Evolutionary conservation across 2,329 filamentous ascomycete species (phyloP).

Genomic region (Stagonosporopsis tanaceti): DNA sequence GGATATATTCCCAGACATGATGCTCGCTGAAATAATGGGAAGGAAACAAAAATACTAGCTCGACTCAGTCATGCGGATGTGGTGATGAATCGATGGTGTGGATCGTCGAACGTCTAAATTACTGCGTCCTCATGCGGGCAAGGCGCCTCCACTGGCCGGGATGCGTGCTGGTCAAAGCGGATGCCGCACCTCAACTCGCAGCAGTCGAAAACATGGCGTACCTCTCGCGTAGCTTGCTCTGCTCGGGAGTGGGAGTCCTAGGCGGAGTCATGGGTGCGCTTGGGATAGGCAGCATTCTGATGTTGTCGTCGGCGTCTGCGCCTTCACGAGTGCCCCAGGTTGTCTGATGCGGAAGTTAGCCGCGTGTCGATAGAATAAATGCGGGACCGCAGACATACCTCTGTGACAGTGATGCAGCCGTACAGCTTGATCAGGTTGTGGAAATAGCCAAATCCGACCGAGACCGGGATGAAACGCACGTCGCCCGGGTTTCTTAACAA

Average conservation of each 20-base stretch:
- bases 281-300: conserved; percentile 50
- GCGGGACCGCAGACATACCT: conserved; percentile 41
- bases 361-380: conserved; percentile 28
- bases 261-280: conserved; percentile 46
- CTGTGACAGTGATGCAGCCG: conserved; percentile 74
- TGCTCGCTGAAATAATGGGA: conserved; percentile 33
- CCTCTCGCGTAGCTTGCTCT: conserved; percentile 48
- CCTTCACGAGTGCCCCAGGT: conserved; percentile 95
- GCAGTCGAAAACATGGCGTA: conserved; percentile 36
- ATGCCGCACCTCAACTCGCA: conserved; percentile 39
- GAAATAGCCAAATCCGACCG: conserved; percentile 89
- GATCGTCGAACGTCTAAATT: conserved; percentile 48
- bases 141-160: conserved; percentile 32
- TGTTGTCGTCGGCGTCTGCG: conserved; percentile 74
- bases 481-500: conserved; percentile 86
- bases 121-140: conserved; percentile 39
- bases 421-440: conserved; percentile 93
- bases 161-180: conserved; percentile 31
- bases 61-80: conserved; percentile 28
- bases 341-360: conserved; percentile 65
- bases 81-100: conserved; percentile 32
- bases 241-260: conserved; percentile 43
- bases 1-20: conserved; percentile 35
- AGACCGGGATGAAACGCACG: conserved; percentile 80
- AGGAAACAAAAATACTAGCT: conserved; percentile 18